Conservation (phyloP, 306 rosid genomes). For the Lotus japonicus region DNA sequence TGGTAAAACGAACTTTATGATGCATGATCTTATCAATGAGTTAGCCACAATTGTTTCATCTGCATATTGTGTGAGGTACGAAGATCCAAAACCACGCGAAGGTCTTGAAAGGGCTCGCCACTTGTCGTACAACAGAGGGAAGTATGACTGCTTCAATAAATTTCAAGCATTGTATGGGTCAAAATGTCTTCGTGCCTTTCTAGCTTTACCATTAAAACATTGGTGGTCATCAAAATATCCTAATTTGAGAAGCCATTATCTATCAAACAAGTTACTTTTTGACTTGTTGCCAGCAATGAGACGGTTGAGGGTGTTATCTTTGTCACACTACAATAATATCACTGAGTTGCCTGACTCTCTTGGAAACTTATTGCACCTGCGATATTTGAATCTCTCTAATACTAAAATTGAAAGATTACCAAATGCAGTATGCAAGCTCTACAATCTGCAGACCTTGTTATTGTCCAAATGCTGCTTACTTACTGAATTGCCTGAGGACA, state of each 20-base stretch:
- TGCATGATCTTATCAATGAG: constrained; percentile 33
- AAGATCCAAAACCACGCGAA: background rate
- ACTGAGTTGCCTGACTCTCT: background rate
- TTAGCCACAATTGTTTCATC: constrained; percentile 16
- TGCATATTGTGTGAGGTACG: background rate
- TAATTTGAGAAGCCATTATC: background rate
- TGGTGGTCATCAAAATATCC: background rate
- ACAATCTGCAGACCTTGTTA: constrained; percentile 24
- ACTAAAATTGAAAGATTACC: background rate
- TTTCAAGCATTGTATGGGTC: background rate
- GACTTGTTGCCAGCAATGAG: background rate
- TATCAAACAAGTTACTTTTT: background rate
- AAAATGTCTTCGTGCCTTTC: background rate
- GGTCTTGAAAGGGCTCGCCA: constrained; percentile 10
- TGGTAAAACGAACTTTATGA: background rate
- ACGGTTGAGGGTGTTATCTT: constrained; percentile 9
- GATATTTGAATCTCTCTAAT: constrained; percentile 10
- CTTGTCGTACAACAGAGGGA: constrained; percentile 1
- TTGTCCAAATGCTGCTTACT: background rate
- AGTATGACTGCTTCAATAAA: constrained; percentile 7
- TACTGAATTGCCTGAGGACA: background rate
- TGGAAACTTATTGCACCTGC: constrained; percentile 8
- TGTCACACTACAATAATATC: background rate
- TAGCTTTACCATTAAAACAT: background rate
- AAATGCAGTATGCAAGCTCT: background rate